Base-by-base conservation (phyloP, 2,329 filamentous ascomycete species). In the Stagonosporopsis chrysanthemi region DNA sequence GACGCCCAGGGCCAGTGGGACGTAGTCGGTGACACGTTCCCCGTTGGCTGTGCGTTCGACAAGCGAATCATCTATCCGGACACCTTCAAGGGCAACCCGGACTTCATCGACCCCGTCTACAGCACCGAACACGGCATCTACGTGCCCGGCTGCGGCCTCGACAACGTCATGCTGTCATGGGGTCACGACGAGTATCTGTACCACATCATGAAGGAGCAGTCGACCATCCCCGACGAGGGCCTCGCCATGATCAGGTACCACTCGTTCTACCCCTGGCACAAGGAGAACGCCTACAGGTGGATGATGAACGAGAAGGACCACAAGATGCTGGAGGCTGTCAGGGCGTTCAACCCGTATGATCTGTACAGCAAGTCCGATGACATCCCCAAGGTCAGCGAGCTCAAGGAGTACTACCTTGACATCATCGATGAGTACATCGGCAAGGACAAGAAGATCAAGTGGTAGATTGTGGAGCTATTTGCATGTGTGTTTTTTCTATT, bases 171-270 rank as follows among this genome's bases (percentile, higher is more conserved):
- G 89, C 84, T 97, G 58, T 90, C 87, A 64, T 97, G 92, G 92
- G 92, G 92, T 42, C 90, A 94, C 75, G 90, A 94, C 74, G 90
- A 94, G 80, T 93, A 92, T 77, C 82, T 94, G 43, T 97, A 96
- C 81, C 88, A 92, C 70, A 88, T 96, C 60, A 87, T 90, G 78
- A 92, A 92, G 81, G 88, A 90, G 62, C 92, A 96, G 81, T 89
- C 85, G 45, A 89, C 81, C 0, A 83, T 97, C 40, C 92, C 92
- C 0, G 83, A 84, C 43, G 92, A 96, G 83, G 90, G 89, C 0
- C 83, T 97, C 11, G 92, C 92, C 59, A 96, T 97, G 91, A 95
- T 97, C 75, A 83, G 92, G 53, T 96, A 96, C 79, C 92, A 97
- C 79, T 91, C 88, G 6, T 96, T 96, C 79, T 97, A 97, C 78